Evolutionary conservation across 257 asterid genomes (phyloP).

Genomic region (Primulina huaijiensis): DNA sequence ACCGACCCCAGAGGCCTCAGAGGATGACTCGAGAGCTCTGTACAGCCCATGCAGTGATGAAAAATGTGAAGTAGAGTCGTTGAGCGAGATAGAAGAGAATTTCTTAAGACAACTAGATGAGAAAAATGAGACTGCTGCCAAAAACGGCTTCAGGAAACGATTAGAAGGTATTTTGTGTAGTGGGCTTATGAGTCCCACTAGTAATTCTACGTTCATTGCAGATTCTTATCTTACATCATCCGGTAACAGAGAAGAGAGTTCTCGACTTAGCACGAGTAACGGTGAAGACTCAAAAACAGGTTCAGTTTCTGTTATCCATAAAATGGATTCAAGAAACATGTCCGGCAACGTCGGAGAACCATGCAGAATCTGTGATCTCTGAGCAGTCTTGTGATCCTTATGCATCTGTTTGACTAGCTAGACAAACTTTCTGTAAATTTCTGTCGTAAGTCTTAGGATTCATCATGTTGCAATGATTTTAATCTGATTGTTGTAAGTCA

Average conservation of each 20-base stretch:
- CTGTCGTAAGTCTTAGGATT: constrained; percentile 31
- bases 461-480: constrained; percentile 33
- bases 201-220: constrained; percentile 37
- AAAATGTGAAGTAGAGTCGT: constrained; percentile 59
- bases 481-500: constrained; percentile 30
- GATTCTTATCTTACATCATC: constrained; percentile 43
- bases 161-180: constrained; percentile 64
- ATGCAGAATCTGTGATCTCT: constrained; percentile 25
- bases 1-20: constrained; percentile 53
- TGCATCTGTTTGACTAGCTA: constrained; percentile 24
- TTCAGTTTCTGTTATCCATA: constrained; percentile 18
- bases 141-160: constrained; percentile 74
- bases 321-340: constrained; percentile 19
- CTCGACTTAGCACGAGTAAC: constrained; percentile 54
- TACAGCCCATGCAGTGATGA: constrained; percentile 50
- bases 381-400: constrained; percentile 17
- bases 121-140: constrained; percentile 76
- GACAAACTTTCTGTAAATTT: constrained; percentile 39
- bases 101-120: constrained; percentile 70
- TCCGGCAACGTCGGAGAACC: constrained; percentile 13
- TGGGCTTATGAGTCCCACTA: constrained; percentile 40
- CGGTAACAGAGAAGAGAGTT: constrained; percentile 46
- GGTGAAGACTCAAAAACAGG: constrained; percentile 57
- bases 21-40: constrained; percentile 39
- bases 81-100: constrained; percentile 73